Base-by-base conservation (phyloP, 805 yeast species). In the Candida boidinii region DNA sequence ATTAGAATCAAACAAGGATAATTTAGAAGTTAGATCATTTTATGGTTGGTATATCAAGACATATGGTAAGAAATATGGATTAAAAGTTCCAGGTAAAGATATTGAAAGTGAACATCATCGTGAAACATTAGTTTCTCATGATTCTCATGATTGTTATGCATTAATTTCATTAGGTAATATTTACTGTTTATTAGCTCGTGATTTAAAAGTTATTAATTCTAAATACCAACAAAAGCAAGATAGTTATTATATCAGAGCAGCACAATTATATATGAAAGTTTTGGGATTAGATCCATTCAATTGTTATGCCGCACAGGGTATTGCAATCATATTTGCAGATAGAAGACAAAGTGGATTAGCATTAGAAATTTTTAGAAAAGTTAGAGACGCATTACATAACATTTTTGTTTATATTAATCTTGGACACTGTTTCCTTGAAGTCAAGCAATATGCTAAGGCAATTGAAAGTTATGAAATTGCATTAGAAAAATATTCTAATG, bases 281-380 rank as follows among this genome's bases (percentile, higher is more conserved):
- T 62, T 92, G 34, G 78, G 82, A 31, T 59, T 87, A 19, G 97
- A 92, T 59, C 75, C 88, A 2, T 66, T 70, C 44, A 85, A 90
- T 52, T 90, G 88, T 1, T 92, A 79, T 61, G 99, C 98, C 5
- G 97, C 98, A 1, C 98, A 92, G 57, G 99, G 99, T 35, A 68
- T 92, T 40, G 97, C 96, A 1, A 86, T 92, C 35, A 76, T 87
- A 4, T 82, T 86, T 54, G 94, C 94, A 9, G 96, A 90, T 48
- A 79, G 78, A 48, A 78, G 79, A 43, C 78, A 83, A 44, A 60
- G 74, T 22, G 76, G 74, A 17, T 67, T 78, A 39, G 95, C 97
- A 0, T 66, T 88, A 48, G 94, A 85, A 43, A 79, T 88, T 28
- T 77, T 92, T 49, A 73, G 94, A 54, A 86, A 88, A 45, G 76